These are phyloP conservation scores for Wickerhamiella slavikovae DNA, from an alignment of 805 yeast genomes.

Conservation along the genomic window DNA sequence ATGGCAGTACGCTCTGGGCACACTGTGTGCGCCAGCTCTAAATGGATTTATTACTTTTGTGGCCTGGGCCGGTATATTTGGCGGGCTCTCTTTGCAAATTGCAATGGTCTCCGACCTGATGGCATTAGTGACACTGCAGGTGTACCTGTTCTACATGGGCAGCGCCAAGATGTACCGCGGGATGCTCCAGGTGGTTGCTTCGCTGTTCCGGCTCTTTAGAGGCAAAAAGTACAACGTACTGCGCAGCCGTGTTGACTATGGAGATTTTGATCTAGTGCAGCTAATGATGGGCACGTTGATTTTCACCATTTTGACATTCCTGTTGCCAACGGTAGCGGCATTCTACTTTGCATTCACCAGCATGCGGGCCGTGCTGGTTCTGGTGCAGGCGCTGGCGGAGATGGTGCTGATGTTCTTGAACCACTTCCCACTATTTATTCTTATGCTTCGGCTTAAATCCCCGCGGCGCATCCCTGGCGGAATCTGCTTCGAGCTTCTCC, in stretches of 20 bases:
- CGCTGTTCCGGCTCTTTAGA: conserved; percentile 65
- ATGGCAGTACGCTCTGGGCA: conserved; percentile 23
- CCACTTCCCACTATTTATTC: conserved; percentile 71
- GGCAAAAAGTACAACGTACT: conserved; percentile 77
- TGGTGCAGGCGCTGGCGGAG: conserved; percentile 32
- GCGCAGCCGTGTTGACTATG: conserved; percentile 68
- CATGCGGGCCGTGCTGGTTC: conserved; percentile 31
- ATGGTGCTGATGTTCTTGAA: conserved; percentile 43
- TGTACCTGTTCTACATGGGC: conserved; percentile 57
- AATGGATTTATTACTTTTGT: conserved; percentile 2
- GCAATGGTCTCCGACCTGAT: conserved; percentile 46
- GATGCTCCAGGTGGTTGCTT: conserved; percentile 45
- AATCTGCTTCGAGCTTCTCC: conserved; percentile 15
- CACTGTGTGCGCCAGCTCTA: conserved; percentile 2
- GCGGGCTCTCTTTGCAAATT: conserved; percentile 52
- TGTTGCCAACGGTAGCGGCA: conserved; percentile 73
- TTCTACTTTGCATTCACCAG: conserved; percentile 59
- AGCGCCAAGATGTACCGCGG: conserved; percentile 61
- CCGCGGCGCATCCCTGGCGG: conserved; percentile 50
- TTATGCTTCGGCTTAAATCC: conserved; percentile 62
- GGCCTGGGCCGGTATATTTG: conserved; percentile 19
- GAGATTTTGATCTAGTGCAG: conserved; percentile 72
- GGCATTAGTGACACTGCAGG: conserved; percentile 44
- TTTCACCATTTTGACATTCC: conserved; percentile 56
- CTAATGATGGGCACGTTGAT: conserved; percentile 71